Evolutionary conservation across 1,139 yeast species (phyloP), one percentile per base, ranked within the genome.

Genomic region (Williopsis jadinii): DNA sequence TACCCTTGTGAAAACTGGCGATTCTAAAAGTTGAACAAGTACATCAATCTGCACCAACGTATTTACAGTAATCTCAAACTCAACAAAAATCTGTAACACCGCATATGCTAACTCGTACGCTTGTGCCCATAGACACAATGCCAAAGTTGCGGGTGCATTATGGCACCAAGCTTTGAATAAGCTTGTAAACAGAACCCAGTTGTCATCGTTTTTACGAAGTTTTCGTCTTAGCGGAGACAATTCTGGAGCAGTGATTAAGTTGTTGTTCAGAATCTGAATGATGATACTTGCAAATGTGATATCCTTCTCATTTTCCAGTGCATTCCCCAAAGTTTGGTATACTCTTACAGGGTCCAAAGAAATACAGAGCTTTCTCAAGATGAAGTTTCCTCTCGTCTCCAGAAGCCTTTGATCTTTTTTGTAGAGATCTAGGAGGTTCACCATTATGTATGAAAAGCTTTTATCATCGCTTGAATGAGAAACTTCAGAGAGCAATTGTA

Each of bases 131-230:
- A 94, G 68, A 54, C 97, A 90, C 30, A 94, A 68, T 0, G 95
- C 81, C 35, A 94, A 68, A 0, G 92, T 87, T 26, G 97, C 92
- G 1, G 95, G 88, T 0, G 95, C 80, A 58, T 88, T 90, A 50
- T 84, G 84, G 53, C 95, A 82, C 98, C 98, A 94, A 43, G 95
- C 81, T 55, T 77, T 80, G 63, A 92, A 94, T 42, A 94, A 68
- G 0, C 82, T 71, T 13, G 85, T 74, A 60, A 94, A 94, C 40
- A 90, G 68, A 28, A 71, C 63, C 70, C 84, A 80, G 43, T 88
- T 95, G 37, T 80, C 84, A 8, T 68, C 46, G 41, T 66, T 64
- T 43, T 80, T 78, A 39, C 92, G 66, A 54, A 84, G 77, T 48
- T 76, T 78, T 6, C 24, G 24, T 40, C 98, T 73, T 51, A 92